Evolutionary conservation across 225 moss, liverwort and hornwort genomes (phyloP).

Genomic region (Pseudisothecium myosuroides): DNA sequence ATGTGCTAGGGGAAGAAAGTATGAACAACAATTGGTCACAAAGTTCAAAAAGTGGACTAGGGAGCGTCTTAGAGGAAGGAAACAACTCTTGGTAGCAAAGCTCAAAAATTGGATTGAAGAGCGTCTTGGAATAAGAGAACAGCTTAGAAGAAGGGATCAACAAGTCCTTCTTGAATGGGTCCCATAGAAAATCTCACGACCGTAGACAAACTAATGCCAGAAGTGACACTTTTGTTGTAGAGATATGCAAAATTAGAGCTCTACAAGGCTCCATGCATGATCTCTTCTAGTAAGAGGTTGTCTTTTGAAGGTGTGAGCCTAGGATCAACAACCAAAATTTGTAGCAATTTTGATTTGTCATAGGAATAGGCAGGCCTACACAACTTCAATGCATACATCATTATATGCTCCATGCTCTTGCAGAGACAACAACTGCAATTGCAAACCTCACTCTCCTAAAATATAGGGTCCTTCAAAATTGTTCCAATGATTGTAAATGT

Average conservation of each 20-base stretch:
- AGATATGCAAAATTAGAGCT: not conserved
- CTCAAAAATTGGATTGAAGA: too few species aligned
- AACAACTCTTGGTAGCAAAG: too few species aligned
- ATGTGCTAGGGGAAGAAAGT: not conserved
- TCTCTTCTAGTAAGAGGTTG: not conserved
- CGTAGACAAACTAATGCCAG: not conserved
- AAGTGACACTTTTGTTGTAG: accelerated
- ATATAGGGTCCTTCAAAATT: too few species aligned
- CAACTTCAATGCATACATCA: not conserved
- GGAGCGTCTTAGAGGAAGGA: not conserved
- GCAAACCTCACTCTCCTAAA: too few species aligned
- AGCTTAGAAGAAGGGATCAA: not conserved
- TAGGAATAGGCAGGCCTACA: not conserved
- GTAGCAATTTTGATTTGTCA: not conserved
- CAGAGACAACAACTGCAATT: too few species aligned
- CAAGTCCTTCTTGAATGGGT: not conserved
- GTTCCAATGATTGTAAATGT: too few species aligned
- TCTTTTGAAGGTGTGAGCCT: too few species aligned
- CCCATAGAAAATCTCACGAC: accelerated
- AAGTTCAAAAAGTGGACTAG: not conserved
- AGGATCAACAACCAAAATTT: not conserved
- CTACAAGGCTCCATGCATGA: not conserved
- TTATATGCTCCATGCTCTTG: too few species aligned
- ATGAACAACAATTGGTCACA: not conserved
- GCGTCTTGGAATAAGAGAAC: not conserved